phyloP scores from a whole-genome alignment of 495 filamentous ascomycete species.

The Glonium stellatum region DNA sequence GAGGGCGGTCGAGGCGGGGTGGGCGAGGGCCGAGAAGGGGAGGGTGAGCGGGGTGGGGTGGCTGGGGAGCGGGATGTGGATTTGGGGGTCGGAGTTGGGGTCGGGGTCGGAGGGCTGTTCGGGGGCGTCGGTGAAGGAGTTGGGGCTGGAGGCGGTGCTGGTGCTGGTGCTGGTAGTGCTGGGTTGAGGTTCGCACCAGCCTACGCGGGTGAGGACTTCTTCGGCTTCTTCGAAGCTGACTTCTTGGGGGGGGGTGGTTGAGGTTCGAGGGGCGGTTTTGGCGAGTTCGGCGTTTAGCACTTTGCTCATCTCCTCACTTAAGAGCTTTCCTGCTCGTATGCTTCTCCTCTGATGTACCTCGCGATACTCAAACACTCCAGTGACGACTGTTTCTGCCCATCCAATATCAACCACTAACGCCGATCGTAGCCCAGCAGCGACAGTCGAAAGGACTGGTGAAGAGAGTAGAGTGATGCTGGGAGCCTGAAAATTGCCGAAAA shows the following conservation, averaged over 20 bases:
- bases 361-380: slow-evolving; percentile 79
- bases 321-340: slow-evolving; percentile 62
- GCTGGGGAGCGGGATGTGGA: slow-evolving; percentile 44
- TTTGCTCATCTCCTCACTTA: slow-evolving; percentile 62
- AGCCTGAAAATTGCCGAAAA: slow-evolving; percentile 73
- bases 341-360: slow-evolving; percentile 62
- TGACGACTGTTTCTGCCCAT: slow-evolving; percentile 81
- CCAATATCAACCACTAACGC: slow-evolving; percentile 82
- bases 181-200: slow-evolving; percentile 54
- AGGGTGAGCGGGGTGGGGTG: slow-evolving; percentile 50
- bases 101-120: slow-evolving; percentile 27
- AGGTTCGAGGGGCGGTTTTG: slow-evolving; percentile 14
- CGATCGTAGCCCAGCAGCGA: slow-evolving; percentile 73
- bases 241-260: slow-evolving; percentile 32
- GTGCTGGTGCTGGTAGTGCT: slow-evolving; percentile 13
- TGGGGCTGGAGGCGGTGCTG: slow-evolving; percentile 32
- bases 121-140: slow-evolving; percentile 26
- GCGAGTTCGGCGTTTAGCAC: slow-evolving; percentile 45
- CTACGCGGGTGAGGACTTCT: slow-evolving; percentile 63
- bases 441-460: slow-evolving; percentile 60
- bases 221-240: slow-evolving; percentile 66
- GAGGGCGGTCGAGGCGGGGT: slow-evolving; percentile 68
- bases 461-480: slow-evolving; percentile 78
- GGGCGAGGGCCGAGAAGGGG: slow-evolving; percentile 59
- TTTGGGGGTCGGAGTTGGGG: slow-evolving; percentile 29